These are phyloP conservation scores for Penicillium riverlandense DNA, from an alignment of 495 filamentous ascomycete species.

Conservation along the genomic window DNA sequence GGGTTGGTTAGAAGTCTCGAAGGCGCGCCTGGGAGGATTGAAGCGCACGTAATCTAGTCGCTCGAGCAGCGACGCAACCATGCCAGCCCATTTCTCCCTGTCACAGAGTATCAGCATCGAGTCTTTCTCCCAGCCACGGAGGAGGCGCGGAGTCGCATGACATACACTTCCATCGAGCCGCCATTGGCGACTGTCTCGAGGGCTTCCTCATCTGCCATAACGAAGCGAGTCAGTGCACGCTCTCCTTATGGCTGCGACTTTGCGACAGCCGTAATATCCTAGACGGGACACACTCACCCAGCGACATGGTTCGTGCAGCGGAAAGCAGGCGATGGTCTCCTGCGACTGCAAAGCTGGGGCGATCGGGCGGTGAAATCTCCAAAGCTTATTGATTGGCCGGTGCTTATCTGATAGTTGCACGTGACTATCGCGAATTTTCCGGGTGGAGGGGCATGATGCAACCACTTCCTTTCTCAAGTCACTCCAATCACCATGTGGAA, in stretches of 20 bases:
- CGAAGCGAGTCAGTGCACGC: not conserved
- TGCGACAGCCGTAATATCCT: not conserved
- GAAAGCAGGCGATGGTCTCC: conserved; percentile 12
- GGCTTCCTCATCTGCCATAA: conserved; percentile 49
- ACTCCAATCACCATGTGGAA: conserved; percentile 35
- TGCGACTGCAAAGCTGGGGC: conserved; percentile 7
- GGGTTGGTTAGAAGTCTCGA: conserved; percentile 4
- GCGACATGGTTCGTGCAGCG: conserved; percentile 25
- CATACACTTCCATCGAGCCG: conserved; percentile 64
- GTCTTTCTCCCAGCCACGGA: not conserved
- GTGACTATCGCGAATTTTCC: conserved; percentile 24
- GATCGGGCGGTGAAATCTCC: not conserved
- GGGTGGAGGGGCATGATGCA: conserved; percentile 19
- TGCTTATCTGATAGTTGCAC: conserved; percentile 22
- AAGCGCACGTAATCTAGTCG: conserved; percentile 46
- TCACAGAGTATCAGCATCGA: conserved; percentile 19
- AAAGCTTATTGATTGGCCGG: conserved; percentile 12
- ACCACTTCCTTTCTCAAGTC: not conserved
- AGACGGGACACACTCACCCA: conserved; percentile 20
- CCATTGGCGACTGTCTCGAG: conserved; percentile 57
- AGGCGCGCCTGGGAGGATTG: not conserved
- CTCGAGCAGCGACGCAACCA: conserved; percentile 43
- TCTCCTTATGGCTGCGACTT: no score
- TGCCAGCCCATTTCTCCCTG: conserved; percentile 48
- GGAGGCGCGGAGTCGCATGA: conserved; percentile 1